Percentiles rank a stretch among this genome's conserved stretches.
Conservation (phyloP, 2,329 filamentous ascomycete genomes). For the Pezicula rhizophila region DNA sequence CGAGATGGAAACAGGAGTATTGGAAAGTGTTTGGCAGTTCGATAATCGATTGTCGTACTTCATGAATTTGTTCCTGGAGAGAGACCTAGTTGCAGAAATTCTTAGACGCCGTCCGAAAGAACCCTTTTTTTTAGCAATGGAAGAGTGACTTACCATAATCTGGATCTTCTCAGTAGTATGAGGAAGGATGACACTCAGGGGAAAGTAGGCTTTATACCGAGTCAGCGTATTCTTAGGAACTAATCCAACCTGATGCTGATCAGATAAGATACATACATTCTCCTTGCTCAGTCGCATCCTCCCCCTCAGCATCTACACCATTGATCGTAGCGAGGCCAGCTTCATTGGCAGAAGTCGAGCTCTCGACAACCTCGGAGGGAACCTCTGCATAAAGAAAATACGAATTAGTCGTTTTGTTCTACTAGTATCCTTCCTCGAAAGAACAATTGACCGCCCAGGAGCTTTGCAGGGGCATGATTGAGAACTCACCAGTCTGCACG, state of each 20-base stretch:
- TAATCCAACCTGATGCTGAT: not conserved
- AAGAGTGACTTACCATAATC: slow-evolving; percentile 62
- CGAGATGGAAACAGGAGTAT: slow-evolving; percentile 98
- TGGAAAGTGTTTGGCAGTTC: slow-evolving; percentile 89
- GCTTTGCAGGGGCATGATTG: not conserved
- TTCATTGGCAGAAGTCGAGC: slow-evolving; percentile 12
- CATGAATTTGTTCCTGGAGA: slow-evolving; percentile 91
- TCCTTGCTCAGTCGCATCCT: slow-evolving; percentile 20
- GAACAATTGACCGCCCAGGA: no score
- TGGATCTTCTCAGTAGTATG: slow-evolving; percentile 73
- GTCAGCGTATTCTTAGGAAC: slow-evolving; percentile 12
- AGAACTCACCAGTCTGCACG: slow-evolving; percentile 22
- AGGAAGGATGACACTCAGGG: slow-evolving; percentile 73
- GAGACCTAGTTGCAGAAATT: slow-evolving; percentile 57
- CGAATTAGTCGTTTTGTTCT: not conserved
- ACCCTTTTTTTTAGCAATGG: slow-evolving; percentile 3
- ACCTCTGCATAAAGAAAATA: slow-evolving; percentile 10
- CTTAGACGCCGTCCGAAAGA: not conserved
- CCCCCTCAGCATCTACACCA: slow-evolving; percentile 16
- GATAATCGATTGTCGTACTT: slow-evolving; percentile 93
- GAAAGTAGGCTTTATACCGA: slow-evolving; percentile 41
- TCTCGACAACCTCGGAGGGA: slow-evolving; percentile 9
- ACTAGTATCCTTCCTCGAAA: no score
- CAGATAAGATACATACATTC: slow-evolving; percentile 21
- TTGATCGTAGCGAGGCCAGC: slow-evolving; percentile 17